Conservation (phyloP, 495 filamentous ascomycete genomes). For the Penicillium turbatum region DNA sequence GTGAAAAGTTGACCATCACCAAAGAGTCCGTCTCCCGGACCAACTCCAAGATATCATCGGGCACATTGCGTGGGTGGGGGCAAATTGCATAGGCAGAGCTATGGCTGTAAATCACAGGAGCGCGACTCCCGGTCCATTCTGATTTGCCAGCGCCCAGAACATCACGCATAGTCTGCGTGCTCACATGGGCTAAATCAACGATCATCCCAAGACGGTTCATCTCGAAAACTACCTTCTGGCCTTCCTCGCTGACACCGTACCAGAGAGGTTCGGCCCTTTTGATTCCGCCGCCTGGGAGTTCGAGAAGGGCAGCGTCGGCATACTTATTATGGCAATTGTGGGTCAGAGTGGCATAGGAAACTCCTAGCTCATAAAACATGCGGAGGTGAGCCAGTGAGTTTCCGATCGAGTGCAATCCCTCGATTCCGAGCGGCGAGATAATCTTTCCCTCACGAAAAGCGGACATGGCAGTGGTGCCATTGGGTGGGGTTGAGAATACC, state of each 20-base stretch:
- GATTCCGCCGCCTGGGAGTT: slow-evolving; percentile 40
- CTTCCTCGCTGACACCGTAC: slow-evolving; percentile 64
- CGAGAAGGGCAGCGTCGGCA: slow-evolving; percentile 74
- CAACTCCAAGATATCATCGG: slow-evolving; percentile 54
- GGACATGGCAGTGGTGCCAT: slow-evolving; percentile 53
- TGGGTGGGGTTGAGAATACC: slow-evolving; percentile 56
- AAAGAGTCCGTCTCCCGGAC: slow-evolving; percentile 52
- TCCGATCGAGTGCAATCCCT: slow-evolving; percentile 93
- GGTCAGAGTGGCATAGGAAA: slow-evolving; percentile 84
- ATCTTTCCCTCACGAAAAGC: slow-evolving; percentile 58
- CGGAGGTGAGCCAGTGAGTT: slow-evolving; percentile 77
- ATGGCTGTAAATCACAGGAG: slow-evolving; percentile 58
- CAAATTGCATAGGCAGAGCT: slow-evolving; percentile 50
- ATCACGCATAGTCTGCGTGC: slow-evolving; percentile 53
- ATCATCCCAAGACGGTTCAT: slow-evolving; percentile 55
- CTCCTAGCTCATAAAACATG: slow-evolving; percentile 70
- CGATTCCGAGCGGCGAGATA: slow-evolving; percentile 73
- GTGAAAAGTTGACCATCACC: slow-evolving; percentile 61
- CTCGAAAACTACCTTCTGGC: slow-evolving; percentile 54
- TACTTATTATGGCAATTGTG: slow-evolving; percentile 93
- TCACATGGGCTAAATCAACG: slow-evolving; percentile 53
- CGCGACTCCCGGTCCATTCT: slow-evolving; percentile 41
- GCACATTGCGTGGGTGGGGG: slow-evolving; percentile 56
- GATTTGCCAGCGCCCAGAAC: slow-evolving; percentile 45
- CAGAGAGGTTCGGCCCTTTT: slow-evolving; percentile 45